Conservation (phyloP, 164 flowering plant genomes). For the Chimonanthus salicifolius region DNA sequence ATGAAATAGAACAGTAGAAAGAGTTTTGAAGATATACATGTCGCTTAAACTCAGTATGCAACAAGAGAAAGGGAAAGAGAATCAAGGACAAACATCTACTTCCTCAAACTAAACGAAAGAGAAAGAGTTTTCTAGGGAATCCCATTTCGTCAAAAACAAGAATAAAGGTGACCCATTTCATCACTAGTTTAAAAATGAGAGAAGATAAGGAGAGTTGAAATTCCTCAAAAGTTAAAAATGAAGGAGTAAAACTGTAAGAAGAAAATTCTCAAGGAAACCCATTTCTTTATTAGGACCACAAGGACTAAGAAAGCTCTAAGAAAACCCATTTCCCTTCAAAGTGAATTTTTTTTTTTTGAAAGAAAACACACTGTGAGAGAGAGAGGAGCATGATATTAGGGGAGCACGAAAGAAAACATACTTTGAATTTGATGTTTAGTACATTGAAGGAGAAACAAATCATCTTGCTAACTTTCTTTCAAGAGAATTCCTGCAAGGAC, state of each 20-base stretch:
- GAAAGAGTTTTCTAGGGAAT: not conserved
- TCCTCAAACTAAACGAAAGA: not conserved
- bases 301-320: not conserved
- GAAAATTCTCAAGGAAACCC: not conserved
- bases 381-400: not conserved
- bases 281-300: not conserved
- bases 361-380: not conserved
- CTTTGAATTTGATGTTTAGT: too few relatives aligned
- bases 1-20: too few relatives aligned
- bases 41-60: too few relatives aligned
- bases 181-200: not conserved
- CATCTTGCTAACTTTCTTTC: too few relatives aligned
- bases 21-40: not conserved
- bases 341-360: not conserved
- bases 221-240: not conserved
- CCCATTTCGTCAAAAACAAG: not conserved
- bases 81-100: too few relatives aligned
- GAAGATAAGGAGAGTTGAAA: not conserved
- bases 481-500: too few relatives aligned
- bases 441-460: too few relatives aligned
- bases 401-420: not conserved
- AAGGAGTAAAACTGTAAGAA: too few relatives aligned
- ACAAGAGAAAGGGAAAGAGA: not conserved
- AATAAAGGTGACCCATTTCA: not conserved
- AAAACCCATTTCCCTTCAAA: not conserved